These are phyloP conservation scores for Phytophthora hibernalis DNA, from an alignment of 352 stramenopile genomes.

Conservation along the genomic window DNA sequence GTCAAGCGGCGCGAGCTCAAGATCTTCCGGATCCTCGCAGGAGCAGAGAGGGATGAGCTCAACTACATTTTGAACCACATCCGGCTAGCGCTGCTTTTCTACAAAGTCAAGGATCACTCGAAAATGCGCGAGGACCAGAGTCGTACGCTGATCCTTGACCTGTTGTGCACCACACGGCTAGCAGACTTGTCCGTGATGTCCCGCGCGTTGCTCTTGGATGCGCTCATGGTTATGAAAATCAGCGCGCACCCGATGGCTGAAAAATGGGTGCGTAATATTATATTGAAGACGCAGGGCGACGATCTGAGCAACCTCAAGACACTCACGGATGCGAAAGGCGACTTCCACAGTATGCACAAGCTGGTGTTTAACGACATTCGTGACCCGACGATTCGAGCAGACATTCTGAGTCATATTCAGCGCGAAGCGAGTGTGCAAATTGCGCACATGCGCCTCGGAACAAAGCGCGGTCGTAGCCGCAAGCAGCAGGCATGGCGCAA, in stretches of 20 bases:
- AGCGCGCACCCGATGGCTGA: constrained; percentile 94
- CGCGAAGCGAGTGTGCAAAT: constrained; percentile 94
- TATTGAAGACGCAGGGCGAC: constrained; percentile 95
- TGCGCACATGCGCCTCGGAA: constrained; percentile 93
- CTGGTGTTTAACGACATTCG: constrained; percentile 98
- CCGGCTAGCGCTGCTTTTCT: constrained; percentile 96
- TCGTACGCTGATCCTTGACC: constrained; percentile 94
- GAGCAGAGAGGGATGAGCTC: constrained; percentile 95
- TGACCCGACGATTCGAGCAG: constrained; percentile 80
- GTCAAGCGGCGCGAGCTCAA: constrained; percentile 92
- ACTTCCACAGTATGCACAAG: constrained; percentile 98
- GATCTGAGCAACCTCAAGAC: constrained; percentile 97
- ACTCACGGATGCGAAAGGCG: constrained; percentile 96
- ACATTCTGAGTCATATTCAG: constrained; percentile 97
- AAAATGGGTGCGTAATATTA: constrained; percentile 97
- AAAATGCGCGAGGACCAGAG: constrained; percentile 78
- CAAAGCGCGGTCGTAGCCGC: constrained; percentile 77
- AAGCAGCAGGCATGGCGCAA: constrained; percentile 96
- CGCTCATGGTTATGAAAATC: constrained; percentile 98
- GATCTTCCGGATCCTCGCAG: constrained; percentile 96
- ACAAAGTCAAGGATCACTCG: constrained; percentile 97
- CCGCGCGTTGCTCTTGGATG: constrained; percentile 93
- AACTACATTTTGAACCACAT: constrained; percentile 97
- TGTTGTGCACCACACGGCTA: constrained; percentile 94
- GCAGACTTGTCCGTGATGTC: constrained; percentile 93